Evolutionary conservation across 2,329 filamentous ascomycete species (phyloP).

Genomic region (Lomentospora prolificans): DNA sequence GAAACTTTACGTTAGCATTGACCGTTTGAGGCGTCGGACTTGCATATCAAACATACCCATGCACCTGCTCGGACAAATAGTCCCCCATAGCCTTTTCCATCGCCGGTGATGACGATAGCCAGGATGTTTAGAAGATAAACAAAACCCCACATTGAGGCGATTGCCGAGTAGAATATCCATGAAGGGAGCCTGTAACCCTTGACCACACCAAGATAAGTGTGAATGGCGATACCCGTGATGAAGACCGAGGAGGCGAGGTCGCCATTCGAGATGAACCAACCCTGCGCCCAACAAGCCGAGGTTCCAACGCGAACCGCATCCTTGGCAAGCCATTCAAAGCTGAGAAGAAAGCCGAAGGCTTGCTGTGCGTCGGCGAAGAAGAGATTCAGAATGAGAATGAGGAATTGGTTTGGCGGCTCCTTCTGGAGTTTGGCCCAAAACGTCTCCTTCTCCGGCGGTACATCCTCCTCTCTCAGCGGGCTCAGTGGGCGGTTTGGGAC

Average conservation of each 20-base stretch:
- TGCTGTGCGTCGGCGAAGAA: constrained; percentile 60
- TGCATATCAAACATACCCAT: constrained; percentile 36
- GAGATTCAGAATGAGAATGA: constrained; percentile 60
- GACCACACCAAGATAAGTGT: constrained; percentile 57
- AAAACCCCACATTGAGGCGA: constrained; percentile 47
- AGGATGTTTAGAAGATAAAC: constrained; percentile 47
- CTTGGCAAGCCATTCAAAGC: constrained; percentile 44
- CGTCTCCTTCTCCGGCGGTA: constrained; percentile 9
- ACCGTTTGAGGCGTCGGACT: neutral
- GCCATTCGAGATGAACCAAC: constrained; percentile 58
- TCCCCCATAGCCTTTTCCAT: constrained; percentile 30
- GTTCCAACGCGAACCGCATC: constrained; percentile 45
- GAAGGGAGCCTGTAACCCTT: constrained; percentile 41
- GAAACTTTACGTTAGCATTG: neutral
- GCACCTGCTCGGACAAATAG: constrained; percentile 56
- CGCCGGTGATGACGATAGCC: constrained; percentile 32
- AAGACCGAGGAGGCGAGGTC: constrained; percentile 59
- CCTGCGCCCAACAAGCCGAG: constrained; percentile 50
- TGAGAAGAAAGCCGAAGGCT: constrained; percentile 52
- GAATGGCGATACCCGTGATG: constrained; percentile 54
- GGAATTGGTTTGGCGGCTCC: constrained; percentile 51
- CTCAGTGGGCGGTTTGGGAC: constrained; percentile 6
- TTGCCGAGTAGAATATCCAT: constrained; percentile 35
- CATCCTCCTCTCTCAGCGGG: neutral
- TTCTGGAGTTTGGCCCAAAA: constrained; percentile 17